Evolutionary conservation across 23 red algal genomes (phyloP), one percentile per base, ranked within the genome.

Genomic region (Gracilaria gracilis): DNA sequence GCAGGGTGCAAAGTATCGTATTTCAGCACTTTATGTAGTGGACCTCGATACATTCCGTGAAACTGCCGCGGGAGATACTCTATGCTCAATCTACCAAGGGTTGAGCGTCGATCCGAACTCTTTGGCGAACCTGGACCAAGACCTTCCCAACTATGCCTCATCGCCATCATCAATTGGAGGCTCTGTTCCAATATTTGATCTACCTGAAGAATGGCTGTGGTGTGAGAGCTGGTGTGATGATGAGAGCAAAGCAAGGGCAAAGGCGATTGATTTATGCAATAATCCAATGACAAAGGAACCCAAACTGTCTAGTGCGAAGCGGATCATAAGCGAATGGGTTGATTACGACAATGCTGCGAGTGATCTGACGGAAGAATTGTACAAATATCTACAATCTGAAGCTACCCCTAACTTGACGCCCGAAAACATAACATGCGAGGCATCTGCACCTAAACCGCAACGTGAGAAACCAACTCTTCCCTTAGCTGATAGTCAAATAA

Each of bases 221-320:
- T 99, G 97, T 69, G 97, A 99, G 80, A 96, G 74, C 31, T 99
- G 97, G 97, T 99, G 97, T 61, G 94, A 93, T 61, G 94, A 99
- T 47, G 84, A 81, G 39, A 94, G 82, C 90, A 99, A 99, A 88
- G 36, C 66, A 54, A 75, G 32, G 15, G 97, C 97, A 9, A 96
- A 96, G 84, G 94, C 97, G 50, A 99, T 99, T 77, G 97, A 99
- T 80, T 80, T 99, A 47, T 99, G 97, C 62, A 99, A 99, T 72
- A 99, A 99, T 80, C 97, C 97, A 67, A 93, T 89, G 80, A 99
- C 97, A 0, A 95, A 95, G 58, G 97, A 96, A 70, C 94, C 90
- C 1, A 99, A 99, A 75, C 83, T 99, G 12, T 35, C 46, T 8
- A 93, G 91, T 67, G 97, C 97, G 54, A 94, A 88, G 66, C 85